Base-by-base conservation (phyloP, 306 rosid genomes). In the Glycyrrhiza uralensis region DNA sequence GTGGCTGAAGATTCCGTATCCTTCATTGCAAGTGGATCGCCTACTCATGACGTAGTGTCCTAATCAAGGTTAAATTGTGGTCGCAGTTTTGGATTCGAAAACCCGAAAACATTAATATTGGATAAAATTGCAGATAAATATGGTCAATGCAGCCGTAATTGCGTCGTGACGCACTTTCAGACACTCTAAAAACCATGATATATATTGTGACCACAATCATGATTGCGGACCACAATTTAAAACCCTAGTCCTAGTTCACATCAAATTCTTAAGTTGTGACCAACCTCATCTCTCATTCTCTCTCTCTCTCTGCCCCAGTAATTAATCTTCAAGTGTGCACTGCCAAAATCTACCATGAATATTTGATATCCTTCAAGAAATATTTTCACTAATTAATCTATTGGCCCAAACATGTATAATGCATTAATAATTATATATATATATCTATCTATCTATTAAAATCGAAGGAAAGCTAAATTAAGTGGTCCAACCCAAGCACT, bases 1-100 rank as follows among this genome's bases (percentile, higher is more conserved):
- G 30, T 22, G 79, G 63, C 6, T 72, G 66, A 57, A 23, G 72
- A 81, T 81, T 50, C 61, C 15, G 71, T 28, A 71, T 65, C 72
- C 49, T 72, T 57, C 2, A 17, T 56, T 30, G 39, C 54, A 26
- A 54, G 58, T 36, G 84, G 42, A 66, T 65, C 75, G 67, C 55
- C 23, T 20, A 41, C 66, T 33, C 23, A 24, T n/a, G 49, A 42
- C 49, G 18, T 13, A 3, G 17, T 12, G 47, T 12, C 47, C 14
- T n/a, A 26, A n/a, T n/a, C n/a, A n/a, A n/a, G n/a, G n/a, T n/a
- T n/a, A n/a, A n/a, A n/a, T n/a, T n/a, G n/a, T n/a, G n/a, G n/a
- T n/a, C n/a, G n/a, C n/a, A n/a, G n/a, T n/a, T n/a, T n/a, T n/a
- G n/a, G n/a, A n/a, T n/a, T n/a, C n/a, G n/a, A n/a, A n/a, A n/a